These are phyloP conservation scores for Logfia minima DNA, from an alignment of 129 eudicot species.

Conservation along the genomic window DNA sequence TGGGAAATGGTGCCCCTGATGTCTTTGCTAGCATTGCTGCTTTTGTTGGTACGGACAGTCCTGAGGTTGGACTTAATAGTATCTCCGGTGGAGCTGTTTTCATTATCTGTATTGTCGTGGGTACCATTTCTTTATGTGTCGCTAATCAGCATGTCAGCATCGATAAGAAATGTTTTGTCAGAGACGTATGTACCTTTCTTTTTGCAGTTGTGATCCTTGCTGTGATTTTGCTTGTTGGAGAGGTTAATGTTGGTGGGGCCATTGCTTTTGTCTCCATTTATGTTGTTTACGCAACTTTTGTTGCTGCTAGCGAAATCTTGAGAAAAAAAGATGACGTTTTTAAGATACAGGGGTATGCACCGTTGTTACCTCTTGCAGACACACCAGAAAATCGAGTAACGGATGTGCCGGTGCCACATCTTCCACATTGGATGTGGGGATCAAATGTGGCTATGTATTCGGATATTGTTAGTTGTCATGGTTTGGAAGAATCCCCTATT, in stretches of 20 bases:
- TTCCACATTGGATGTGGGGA: slow-evolving; percentile 81
- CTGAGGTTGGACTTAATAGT: slow-evolving; percentile 76
- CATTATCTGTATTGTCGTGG: slow-evolving; percentile 72
- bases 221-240: slow-evolving; percentile 55
- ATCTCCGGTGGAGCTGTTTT: slow-evolving; percentile 80
- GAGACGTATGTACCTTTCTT: slow-evolving; percentile 63
- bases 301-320: slow-evolving; percentile 55
- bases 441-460: slow-evolving; percentile 61
- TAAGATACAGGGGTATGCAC: slow-evolving; percentile 34
- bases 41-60: slow-evolving; percentile 57
- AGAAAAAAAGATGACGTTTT: slow-evolving; percentile 25
- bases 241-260: slow-evolving; percentile 57
- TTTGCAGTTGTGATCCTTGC: slow-evolving; percentile 47
- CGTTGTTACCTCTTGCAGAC: slow-evolving; percentile 36
- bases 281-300: slow-evolving; percentile 54
- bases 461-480: slow-evolving; percentile 25
- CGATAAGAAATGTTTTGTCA: slow-evolving; percentile 59
- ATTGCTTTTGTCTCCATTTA: slow-evolving; percentile 67
- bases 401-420: too few species aligned
- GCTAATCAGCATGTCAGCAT: slow-evolving; percentile 43
- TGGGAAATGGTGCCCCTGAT: slow-evolving; percentile 92
- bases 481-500: slow-evolving; percentile 17
- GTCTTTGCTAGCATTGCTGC: slow-evolving; percentile 88
- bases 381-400: too few species aligned
- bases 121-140: slow-evolving; percentile 53